These are phyloP conservation scores for Corynespora cassiicola DNA, from an alignment of 2,329 filamentous ascomycete genomes.

Conservation along the genomic window DNA sequence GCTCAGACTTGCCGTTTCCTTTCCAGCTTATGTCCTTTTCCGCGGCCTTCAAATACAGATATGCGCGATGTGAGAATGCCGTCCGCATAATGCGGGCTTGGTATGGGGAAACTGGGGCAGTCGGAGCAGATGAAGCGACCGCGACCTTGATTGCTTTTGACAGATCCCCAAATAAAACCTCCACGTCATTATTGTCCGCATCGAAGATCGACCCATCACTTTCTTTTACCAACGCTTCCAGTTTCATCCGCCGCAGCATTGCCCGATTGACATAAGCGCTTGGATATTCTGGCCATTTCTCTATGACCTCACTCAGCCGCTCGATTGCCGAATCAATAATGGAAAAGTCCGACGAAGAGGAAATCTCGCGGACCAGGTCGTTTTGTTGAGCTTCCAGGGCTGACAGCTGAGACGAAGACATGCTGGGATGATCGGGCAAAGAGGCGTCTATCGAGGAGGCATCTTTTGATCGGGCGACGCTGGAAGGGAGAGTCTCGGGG, in stretches of 20 bases:
- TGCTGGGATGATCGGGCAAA: conserved; percentile 49
- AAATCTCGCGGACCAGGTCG: conserved; percentile 50
- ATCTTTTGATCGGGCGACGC: conserved; percentile 57
- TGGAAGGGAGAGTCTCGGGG: conserved; percentile 48
- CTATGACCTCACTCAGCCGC: conserved; percentile 63
- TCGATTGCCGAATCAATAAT: conserved; percentile 24
- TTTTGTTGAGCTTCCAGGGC: conserved; percentile 50
- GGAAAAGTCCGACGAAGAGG: conserved; percentile 16
- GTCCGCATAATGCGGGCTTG: conserved; percentile 71
- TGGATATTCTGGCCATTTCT: conserved; percentile 68
- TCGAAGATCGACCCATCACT: conserved; percentile 25
- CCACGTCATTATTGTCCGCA: conserved; percentile 13
- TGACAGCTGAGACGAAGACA: conserved; percentile 45
- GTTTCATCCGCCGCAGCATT: conserved; percentile 68
- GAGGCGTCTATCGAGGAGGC: conserved; percentile 51
- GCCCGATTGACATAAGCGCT: conserved; percentile 78
- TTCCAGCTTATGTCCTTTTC: conserved; percentile 43
- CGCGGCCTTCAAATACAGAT: conserved; percentile 48
- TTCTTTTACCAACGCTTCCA: conserved; percentile 38
- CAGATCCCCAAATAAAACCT: conserved; percentile 43
- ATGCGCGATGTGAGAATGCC: conserved; percentile 73
- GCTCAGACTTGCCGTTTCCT: conserved; percentile 41
- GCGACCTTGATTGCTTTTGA: conserved; percentile 64
- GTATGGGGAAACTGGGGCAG: conserved; percentile 62
- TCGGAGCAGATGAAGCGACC: conserved; percentile 23